These are phyloP conservation scores for Oryza meyeriana DNA, from an alignment of 176 grass and related monocot species.

Conservation along the genomic window DNA sequence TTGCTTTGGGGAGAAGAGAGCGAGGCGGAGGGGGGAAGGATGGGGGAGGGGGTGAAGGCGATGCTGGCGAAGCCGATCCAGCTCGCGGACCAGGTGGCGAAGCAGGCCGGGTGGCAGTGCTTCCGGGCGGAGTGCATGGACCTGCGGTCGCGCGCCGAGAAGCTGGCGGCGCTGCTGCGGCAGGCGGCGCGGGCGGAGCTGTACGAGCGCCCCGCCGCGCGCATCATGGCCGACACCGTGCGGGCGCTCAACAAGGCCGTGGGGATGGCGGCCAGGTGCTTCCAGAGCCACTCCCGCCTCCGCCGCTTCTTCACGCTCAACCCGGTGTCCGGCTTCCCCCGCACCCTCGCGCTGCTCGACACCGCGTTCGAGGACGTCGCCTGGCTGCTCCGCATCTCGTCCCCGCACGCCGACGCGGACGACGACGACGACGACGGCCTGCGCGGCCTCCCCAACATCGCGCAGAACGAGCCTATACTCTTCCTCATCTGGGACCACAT, in stretches of 20 bases:
- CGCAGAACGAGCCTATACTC: constrained; percentile 72
- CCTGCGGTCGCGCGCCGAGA: constrained; percentile 58
- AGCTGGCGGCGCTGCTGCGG: constrained; percentile 70
- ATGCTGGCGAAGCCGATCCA: constrained; percentile 87
- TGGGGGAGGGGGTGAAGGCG: constrained; percentile 70
- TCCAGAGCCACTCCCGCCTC: constrained; percentile 60
- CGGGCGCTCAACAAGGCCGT: constrained; percentile 58
- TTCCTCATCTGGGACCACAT: constrained; percentile 69
- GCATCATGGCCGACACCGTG: constrained; percentile 58
- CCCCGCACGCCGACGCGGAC: constrained; percentile 36
- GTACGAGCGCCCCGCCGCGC: constrained; percentile 76
- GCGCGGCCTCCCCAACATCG: constrained; percentile 66
- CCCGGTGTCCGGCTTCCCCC: constrained; percentile 55
- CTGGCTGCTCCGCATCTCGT: constrained; percentile 82
- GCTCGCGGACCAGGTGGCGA: constrained; percentile 78
- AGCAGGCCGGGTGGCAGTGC: constrained; percentile 53
- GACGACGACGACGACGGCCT: constrained; percentile 35
- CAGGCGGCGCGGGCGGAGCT: constrained; percentile 81
- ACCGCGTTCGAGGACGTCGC: constrained; percentile 76
- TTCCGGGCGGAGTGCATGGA: constrained; percentile 63
- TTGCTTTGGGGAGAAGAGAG: neutral
- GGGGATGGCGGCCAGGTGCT: constrained; percentile 51
- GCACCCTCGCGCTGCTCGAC: constrained; percentile 59
- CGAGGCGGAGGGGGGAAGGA: neutral
- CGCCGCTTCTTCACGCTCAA: constrained; percentile 76